phyloP scores from a whole-genome alignment of 2,329 filamentous ascomycete species.

The Hypoxylon sp. region DNA sequence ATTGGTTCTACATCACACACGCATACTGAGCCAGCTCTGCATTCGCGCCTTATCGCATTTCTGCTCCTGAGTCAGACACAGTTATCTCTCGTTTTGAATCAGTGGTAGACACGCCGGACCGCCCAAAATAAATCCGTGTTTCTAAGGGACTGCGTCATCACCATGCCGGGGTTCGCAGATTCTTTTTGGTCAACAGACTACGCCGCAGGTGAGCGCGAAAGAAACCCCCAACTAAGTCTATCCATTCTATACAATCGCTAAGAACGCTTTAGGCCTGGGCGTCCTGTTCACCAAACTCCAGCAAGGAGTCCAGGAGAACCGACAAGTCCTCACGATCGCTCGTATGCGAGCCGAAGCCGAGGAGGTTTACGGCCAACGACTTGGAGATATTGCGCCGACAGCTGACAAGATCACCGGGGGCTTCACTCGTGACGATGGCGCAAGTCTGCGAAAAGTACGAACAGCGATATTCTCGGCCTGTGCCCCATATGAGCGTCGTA shows the following conservation, averaged over 20 bases:
- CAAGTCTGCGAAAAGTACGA: slow-evolving; percentile 91
- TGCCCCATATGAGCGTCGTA: slow-evolving; percentile 23
- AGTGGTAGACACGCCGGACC: slow-evolving; percentile 6
- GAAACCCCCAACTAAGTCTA: slow-evolving; percentile 1
- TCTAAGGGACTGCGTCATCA: slow-evolving; percentile 53
- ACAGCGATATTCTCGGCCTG: slow-evolving; percentile 17
- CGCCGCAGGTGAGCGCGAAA: slow-evolving; percentile 78
- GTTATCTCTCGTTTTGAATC: slow-evolving; percentile 19
- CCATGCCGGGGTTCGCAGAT: slow-evolving; percentile 90
- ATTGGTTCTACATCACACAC: slow-evolving; percentile 32
- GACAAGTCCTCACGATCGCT: slow-evolving; percentile 91
- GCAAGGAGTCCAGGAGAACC: slow-evolving; percentile 95
- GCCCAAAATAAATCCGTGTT: slow-evolving; percentile 20
- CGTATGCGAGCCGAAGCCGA: slow-evolving; percentile 96
- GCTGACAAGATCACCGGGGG: slow-evolving; percentile 87
- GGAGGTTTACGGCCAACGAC: slow-evolving; percentile 84
- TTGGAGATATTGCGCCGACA: slow-evolving; percentile 84
- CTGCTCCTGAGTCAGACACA: slow-evolving; percentile 11
- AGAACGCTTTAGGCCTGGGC: slow-evolving; percentile 74
- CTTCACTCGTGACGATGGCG: slow-evolving; percentile 92
- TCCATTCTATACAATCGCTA: slow-evolving; percentile 23
- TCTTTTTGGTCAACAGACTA: slow-evolving; percentile 99
- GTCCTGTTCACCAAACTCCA: slow-evolving; percentile 97
- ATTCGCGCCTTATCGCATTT: slow-evolving; percentile 23
- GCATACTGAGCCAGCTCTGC: slow-evolving; percentile 28